A percentile compares a stretch with the other conserved stretches of the same genome.
Conservation (phyloP, 2,329 filamentous ascomycete species). For the Trichoderma citrinoviride region DNA sequence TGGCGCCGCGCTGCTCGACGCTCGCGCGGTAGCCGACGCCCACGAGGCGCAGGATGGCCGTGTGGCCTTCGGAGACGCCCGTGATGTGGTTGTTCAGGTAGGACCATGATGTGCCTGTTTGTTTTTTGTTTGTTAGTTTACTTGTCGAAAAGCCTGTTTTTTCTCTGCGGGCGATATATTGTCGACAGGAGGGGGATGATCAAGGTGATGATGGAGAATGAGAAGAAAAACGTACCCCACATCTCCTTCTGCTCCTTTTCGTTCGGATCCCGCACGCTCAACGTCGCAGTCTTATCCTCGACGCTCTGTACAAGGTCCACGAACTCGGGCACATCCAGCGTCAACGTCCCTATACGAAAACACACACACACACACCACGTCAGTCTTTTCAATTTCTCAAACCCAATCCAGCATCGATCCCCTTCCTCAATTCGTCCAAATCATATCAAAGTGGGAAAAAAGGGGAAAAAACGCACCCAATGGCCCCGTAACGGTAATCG, state of each 20-base stretch:
- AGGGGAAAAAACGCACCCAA: conserved; percentile 56
- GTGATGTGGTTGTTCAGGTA: conserved; percentile 88
- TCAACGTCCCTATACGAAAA: conserved; percentile 67
- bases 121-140: no score
- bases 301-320: conserved; percentile 68
- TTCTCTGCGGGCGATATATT: no score
- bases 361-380: conserved; percentile 5
- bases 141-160: no score
- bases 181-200: no score
- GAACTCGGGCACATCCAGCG: conserved; percentile 75
- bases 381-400: background rate
- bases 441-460: background rate
- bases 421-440: no score
- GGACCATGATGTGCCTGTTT: conserved; percentile 77
- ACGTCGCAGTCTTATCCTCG: conserved; percentile 58
- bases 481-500: conserved; percentile 75
- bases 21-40: conserved; percentile 94
- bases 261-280: conserved; percentile 68
- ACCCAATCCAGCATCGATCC: no score
- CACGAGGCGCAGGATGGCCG: conserved; percentile 85
- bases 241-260: conserved; percentile 80
- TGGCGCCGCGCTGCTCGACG: conserved; percentile 72
- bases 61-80: conserved; percentile 95
- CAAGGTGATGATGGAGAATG: background rate
- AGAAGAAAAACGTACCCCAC: conserved; percentile 81